phyloP scores from a whole-genome alignment of 305 asterid genomes.

The Fraxinus nigra region DNA sequence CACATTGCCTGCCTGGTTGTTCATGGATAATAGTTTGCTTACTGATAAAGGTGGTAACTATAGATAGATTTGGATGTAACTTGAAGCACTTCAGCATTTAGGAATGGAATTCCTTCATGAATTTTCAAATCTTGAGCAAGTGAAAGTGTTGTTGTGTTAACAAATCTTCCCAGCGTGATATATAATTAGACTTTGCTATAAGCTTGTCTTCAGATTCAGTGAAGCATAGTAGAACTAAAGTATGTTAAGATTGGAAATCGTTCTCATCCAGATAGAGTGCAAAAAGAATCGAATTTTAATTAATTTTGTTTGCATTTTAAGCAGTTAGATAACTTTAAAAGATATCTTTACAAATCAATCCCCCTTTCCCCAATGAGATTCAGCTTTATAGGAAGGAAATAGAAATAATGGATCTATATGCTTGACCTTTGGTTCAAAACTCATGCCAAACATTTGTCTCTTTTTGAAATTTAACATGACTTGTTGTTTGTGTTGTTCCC shows the following conservation, averaged over 20 bases:
- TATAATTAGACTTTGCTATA: neutral
- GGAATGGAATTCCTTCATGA: neutral
- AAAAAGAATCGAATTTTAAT: neutral
- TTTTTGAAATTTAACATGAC: constrained; percentile 2
- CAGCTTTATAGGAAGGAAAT: neutral
- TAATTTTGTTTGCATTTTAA: neutral
- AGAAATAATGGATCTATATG: neutral
- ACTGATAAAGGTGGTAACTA: neutral
- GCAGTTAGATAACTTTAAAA: neutral
- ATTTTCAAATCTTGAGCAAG: neutral
- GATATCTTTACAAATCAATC: neutral
- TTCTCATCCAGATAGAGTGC: neutral
- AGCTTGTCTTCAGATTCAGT: neutral
- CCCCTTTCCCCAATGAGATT: neutral
- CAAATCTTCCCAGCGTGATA: neutral
- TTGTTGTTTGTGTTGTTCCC: neutral
- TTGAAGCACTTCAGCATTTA: neutral
- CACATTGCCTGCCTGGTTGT: neutral
- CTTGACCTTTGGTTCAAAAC: neutral
- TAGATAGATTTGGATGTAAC: neutral
- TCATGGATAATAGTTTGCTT: neutral
- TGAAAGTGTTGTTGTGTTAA: neutral
- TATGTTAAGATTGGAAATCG: neutral
- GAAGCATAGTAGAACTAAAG: neutral
- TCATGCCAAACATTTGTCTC: neutral